Base-by-base conservation (phyloP, 176 grass and related monocot species). In the Metroxylon sagu region DNA sequence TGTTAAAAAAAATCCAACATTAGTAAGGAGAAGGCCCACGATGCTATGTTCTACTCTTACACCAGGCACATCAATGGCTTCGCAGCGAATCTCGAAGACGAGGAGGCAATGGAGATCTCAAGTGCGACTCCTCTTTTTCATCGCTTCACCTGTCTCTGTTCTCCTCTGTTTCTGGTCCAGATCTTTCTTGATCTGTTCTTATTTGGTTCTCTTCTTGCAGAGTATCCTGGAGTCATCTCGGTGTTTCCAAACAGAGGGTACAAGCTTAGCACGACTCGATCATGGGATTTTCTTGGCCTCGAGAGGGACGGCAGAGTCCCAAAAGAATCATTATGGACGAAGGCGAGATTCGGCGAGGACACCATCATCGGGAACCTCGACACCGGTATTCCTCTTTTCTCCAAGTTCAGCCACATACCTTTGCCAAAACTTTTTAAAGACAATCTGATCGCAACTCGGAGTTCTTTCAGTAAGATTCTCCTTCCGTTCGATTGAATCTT, bases 21-120 rank as follows among this genome's bases (percentile, higher is more conserved):
- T 23, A 23, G 21, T 15, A 62, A 59, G 49, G 65, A 82, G 31
- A 74, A 56, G 69, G 86, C 77, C 4, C 57, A 66, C 4, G 50
- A 80, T 59, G 66, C 83, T 4, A 87, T 96, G 27, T 76, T 96
- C 74, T 96, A 96, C 80, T 96, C 86, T 1, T 95, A 95, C 74
- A 85, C 77, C 18, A 69, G 71, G 48, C 60, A 71, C 71, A 90
- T 96, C 77, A 90, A 96, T 56, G 91, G 86, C 31, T 96, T 96
- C 67, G 86, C 91, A 25, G 91, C 86, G 2, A 18, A 7, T 15
- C 54, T 95, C 3, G 83, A 87, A 14, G 67, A 80, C 61, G 71
- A 56, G 25, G 59, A 25, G 29, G 83, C 91, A 49, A 50, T 60
- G 0, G 59, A 64, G 60, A 76, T 95, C 50, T 75, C 91, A 25